Percentiles rank a stretch among this genome's conserved stretches.
These are phyloP conservation scores for Podospora fimiseda DNA, from an alignment of 495 filamentous ascomycete genomes.

Conservation along the genomic window DNA sequence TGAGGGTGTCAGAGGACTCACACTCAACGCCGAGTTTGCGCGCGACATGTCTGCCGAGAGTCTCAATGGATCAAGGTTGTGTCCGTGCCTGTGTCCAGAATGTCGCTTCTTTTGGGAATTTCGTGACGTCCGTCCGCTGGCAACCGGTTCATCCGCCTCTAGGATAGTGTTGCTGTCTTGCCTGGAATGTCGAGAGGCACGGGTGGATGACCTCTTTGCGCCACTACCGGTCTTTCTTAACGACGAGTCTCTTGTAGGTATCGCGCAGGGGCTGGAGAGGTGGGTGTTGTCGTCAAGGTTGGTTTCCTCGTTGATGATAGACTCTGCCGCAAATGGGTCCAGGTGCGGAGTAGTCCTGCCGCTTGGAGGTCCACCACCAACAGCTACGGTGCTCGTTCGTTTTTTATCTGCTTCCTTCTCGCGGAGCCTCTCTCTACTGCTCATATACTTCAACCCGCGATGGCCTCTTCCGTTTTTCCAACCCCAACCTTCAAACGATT, in stretches of 20 bases:
- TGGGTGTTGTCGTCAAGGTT: conserved; percentile 17
- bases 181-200: conserved; percentile 32
- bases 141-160: conserved; percentile 28
- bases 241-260: conserved; percentile 64
- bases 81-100: conserved; percentile 8
- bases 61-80: conserved; percentile 20
- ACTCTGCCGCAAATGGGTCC: conserved; percentile 46
- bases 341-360: conserved; percentile 26
- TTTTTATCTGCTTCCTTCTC: conserved; percentile 49
- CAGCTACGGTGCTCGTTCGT: conserved; percentile 34
- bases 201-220: conserved; percentile 36
- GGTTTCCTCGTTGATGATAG: conserved; percentile 47
- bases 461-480: conserved; percentile 45
- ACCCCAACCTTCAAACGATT: conserved; percentile 48
- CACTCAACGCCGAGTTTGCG: conserved; percentile 12
- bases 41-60: conserved; percentile 22
- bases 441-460: conserved; percentile 54
- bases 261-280: conserved; percentile 35
- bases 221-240: conserved; percentile 48
- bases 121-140: conserved; percentile 9
- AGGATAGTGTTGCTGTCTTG: conserved; percentile 38
- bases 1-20: conserved; percentile 19
- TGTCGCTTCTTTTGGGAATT: conserved; percentile 20
- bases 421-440: conserved; percentile 50
- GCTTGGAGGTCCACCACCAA: conserved; percentile 22